Conservation (phyloP, 345 rosid species). For the Brassica rapa region DNA sequence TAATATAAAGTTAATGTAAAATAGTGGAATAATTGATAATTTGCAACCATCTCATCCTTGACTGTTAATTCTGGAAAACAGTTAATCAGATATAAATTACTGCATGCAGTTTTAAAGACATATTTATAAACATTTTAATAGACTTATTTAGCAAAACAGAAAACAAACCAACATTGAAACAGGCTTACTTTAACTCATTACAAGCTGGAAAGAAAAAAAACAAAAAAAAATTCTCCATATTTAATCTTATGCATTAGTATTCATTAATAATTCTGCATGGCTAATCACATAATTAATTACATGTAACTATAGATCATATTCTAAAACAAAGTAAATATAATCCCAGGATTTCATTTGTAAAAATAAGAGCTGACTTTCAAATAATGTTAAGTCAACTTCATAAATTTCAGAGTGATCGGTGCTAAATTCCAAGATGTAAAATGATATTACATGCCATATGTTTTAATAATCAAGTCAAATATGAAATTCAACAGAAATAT, state of each 20-base stretch:
- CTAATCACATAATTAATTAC: neutral
- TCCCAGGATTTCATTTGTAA: constrained; percentile 7
- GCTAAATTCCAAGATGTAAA: constrained; percentile 11
- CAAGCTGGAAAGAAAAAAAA: neutral
- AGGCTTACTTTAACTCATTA: neutral
- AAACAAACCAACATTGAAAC: neutral
- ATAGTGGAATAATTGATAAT: constrained; percentile 15
- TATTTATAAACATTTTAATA: neutral
- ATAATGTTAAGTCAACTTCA: constrained; percentile 15
- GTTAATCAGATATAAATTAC: constrained; percentile 22
- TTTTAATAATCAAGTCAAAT: neutral
- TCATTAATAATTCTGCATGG: neutral
- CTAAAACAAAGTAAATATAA: neutral
- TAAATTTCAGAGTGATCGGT: neutral
- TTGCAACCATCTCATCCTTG: constrained; percentile 28
- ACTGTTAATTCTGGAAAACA: constrained; percentile 17
- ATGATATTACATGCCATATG: neutral
- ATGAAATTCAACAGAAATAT: constrained; percentile 3
- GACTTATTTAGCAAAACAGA: neutral
- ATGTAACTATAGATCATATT: neutral
- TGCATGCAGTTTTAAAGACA: constrained; percentile 15
- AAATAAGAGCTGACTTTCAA: constrained; percentile 32
- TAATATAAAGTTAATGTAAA: constrained; percentile 13
- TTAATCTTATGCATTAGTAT: neutral
- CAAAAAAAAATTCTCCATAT: neutral